A percentile compares a stretch with the other conserved stretches of the same genome.
Evolutionary conservation across 768 basidiomycete genomes (phyloP).

Genomic region (Boletus vermiculosoides): DNA sequence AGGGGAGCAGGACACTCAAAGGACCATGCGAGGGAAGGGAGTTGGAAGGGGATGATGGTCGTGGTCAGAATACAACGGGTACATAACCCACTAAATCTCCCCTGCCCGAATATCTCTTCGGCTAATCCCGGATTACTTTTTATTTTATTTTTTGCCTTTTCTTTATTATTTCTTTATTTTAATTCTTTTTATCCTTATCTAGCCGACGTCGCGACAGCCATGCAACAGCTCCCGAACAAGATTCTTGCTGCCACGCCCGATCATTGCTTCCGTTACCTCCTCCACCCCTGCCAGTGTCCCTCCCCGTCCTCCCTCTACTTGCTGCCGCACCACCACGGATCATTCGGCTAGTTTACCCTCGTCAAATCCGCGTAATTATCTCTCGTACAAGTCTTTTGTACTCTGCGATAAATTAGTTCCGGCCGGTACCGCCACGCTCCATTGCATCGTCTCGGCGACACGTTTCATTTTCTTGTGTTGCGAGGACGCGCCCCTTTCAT

Average conservation of each 20-base stretch:
- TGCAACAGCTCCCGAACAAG: slow-evolving; percentile 13
- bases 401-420: slow-evolving; percentile 12
- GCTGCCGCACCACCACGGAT: slow-evolving; percentile 8
- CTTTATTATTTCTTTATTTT: slow-evolving; percentile 11
- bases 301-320: not conserved
- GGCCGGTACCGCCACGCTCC: slow-evolving; percentile 11
- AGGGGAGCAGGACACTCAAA: slow-evolving; percentile 31
- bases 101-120: slow-evolving; percentile 25
- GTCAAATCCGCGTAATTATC: not conserved
- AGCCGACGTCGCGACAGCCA: slow-evolving; percentile 24
- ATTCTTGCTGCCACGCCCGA: slow-evolving; percentile 18
- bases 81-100: slow-evolving; percentile 27
- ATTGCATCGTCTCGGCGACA: not conserved
- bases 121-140: slow-evolving; percentile 23
- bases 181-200: slow-evolving; percentile 21
- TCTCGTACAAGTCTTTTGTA: not conserved
- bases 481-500: slow-evolving; percentile 2
- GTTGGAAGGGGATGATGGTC: slow-evolving; percentile 18
- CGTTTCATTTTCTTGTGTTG: not conserved
- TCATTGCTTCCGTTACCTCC: slow-evolving; percentile 7
- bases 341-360: not conserved
- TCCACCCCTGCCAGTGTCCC: not conserved
- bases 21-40: slow-evolving; percentile 34
- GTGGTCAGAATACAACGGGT: slow-evolving; percentile 33
- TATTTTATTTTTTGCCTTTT: slow-evolving; percentile 8